These are phyloP conservation scores for Macrolepiota fuliginosa DNA, from an alignment of 768 basidiomycete species.

Conservation along the genomic window DNA sequence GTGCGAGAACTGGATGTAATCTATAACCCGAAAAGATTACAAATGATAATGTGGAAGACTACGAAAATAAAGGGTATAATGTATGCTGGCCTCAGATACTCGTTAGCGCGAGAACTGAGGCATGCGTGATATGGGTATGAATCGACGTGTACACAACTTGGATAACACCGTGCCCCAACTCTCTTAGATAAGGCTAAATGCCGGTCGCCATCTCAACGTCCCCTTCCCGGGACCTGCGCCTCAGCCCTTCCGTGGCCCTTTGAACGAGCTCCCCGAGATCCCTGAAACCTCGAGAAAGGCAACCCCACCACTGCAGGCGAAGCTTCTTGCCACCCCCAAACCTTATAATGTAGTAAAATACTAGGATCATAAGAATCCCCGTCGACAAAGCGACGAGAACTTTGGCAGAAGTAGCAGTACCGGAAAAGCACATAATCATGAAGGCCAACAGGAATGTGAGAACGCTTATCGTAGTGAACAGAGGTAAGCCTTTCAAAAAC, in stretches of 20 bases:
- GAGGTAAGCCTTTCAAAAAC: background rate
- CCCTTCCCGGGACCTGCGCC: background rate
- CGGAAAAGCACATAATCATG: conserved; percentile 9
- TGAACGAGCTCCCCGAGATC: background rate
- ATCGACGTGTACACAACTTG: too few species aligned
- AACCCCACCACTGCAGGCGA: background rate
- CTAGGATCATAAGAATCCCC: background rate
- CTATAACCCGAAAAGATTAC: too few species aligned
- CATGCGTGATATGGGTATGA: too few species aligned
- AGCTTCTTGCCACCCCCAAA: conserved; percentile 1
- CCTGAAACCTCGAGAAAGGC: background rate
- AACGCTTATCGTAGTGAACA: background rate
- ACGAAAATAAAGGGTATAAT: too few species aligned
- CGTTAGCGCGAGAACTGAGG: too few species aligned
- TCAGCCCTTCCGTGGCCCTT: background rate
- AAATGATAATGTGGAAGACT: too few species aligned
- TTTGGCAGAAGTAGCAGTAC: background rate
- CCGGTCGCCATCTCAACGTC: background rate
- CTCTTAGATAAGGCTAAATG: too few species aligned
- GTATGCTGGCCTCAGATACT: too few species aligned
- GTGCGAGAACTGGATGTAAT: too few species aligned
- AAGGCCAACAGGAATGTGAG: conserved; percentile 7
- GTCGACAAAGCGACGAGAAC: background rate
- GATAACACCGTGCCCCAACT: too few species aligned
- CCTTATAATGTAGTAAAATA: conserved; percentile 1